Evolutionary conservation across 2,329 filamentous ascomycete genomes (phyloP), one percentile per base, ranked within the genome.

Genomic region (Aspergillus intermedius): DNA sequence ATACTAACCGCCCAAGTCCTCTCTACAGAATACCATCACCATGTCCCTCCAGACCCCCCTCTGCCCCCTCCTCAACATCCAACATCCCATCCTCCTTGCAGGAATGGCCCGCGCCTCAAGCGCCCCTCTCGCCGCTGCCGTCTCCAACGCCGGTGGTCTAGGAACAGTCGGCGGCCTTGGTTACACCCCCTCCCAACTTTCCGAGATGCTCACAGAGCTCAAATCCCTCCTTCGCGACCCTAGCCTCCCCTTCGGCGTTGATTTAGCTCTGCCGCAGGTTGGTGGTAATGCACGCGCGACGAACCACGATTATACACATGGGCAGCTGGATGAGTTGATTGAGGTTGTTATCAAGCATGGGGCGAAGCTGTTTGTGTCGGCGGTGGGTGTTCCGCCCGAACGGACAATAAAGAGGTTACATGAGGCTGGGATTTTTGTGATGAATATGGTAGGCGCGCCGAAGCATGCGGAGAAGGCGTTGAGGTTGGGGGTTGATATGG

Each of bases 381-480:
- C 91, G 1, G 90, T 96, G 0, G 91, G 91, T 7, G 86, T 96
- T 19, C 91, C 91, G 13, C 88, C 91, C 0, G 74, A 75, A 42
- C 69, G 75, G 49, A 81, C 91, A 4, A 86, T 96, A 49, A 82
- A 88, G 57, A 74, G 82, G 42, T 76, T 97, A 41, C 91, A 97
- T 63, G 77, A 78, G 7, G 85, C 86, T 0, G 87, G 87, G 0
- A 87, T 97, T 37, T 65, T 94, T 50, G 78, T 96, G 32, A 96
- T 96, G 90, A 96, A 96, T 68, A 96, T 96, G 91, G 90, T 96
- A 17, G 91, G 91, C 0, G 87, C 91, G 60, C 91, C 91, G 2
- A 89, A 86, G 66, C 91, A 97, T 67, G 91, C 91, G 1, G 80
- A 85, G 66, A 96, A 96, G 73, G 91, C 91, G 2, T 75, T 97